phyloP scores from a whole-genome alignment of 805 yeast species.

The Candida cerambycidarum region DNA sequence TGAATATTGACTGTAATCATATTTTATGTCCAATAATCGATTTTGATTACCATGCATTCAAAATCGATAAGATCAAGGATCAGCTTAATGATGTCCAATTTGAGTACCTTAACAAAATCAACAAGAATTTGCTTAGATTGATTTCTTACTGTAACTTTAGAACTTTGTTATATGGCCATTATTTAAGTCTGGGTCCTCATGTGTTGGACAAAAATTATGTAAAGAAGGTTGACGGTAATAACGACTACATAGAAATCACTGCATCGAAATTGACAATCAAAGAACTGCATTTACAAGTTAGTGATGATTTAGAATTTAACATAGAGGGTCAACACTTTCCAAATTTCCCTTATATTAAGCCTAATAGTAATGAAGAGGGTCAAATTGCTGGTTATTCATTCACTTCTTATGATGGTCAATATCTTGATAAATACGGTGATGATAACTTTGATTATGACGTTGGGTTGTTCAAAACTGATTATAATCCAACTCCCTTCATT shows the following conservation, averaged over 20 bases:
- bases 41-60: conserved; percentile 22
- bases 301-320: conserved; percentile 11
- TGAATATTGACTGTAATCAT: conserved; percentile 35
- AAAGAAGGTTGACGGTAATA: conserved; percentile 12
- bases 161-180: conserved; percentile 25
- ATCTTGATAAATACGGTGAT: background rate
- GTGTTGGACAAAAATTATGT: conserved; percentile 24
- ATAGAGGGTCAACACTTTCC: conserved; percentile 19
- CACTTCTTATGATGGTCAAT: background rate
- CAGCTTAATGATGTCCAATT: conserved; percentile 19
- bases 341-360: conserved; percentile 11
- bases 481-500: conserved; percentile 11
- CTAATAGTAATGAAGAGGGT: no score
- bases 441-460: conserved; percentile 12
- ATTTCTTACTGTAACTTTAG: conserved; percentile 36
- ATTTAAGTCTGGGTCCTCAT: conserved; percentile 18
- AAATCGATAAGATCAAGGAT: conserved; percentile 16
- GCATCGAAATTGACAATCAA: conserved; percentile 17
- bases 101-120: conserved; percentile 21
- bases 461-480: conserved; percentile 13
- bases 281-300: conserved; percentile 13
- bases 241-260: conserved; percentile 17
- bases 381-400: no score
- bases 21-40: conserved; percentile 33
- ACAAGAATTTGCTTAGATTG: conserved; percentile 28